Percentiles rank a stretch among this genome's conserved stretches.
Evolutionary conservation across 73 alveolate species (phyloP).

Genomic region (Paramecium sexaurelia): DNA sequence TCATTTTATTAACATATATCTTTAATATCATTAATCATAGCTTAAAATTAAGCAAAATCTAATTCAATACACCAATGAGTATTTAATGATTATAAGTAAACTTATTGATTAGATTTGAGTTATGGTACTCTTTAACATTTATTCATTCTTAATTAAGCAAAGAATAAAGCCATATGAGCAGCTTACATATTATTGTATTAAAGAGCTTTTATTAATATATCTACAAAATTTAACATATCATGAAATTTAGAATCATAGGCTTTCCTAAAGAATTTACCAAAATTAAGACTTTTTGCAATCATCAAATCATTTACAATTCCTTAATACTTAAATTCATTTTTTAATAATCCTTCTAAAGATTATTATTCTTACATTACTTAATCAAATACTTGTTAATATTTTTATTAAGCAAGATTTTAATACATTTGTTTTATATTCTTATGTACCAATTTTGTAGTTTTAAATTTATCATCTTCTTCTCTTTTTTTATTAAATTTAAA

Average conservation of each 20-base stretch:
- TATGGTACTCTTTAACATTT: neutral
- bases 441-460: neutral
- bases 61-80: constrained; percentile 54
- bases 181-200: neutral
- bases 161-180: constrained; percentile 28
- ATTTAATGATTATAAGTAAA: neutral
- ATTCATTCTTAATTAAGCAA: constrained; percentile 34
- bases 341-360: neutral
- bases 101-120: neutral
- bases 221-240: constrained; percentile 20
- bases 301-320: neutral
- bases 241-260: constrained; percentile 25
- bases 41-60: neutral
- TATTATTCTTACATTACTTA: neutral
- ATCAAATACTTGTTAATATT: neutral
- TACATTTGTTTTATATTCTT: neutral
- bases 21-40: constrained; percentile 35
- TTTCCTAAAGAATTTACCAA: constrained; percentile 43
- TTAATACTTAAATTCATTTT: neutral
- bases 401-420: neutral
- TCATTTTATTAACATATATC: constrained; percentile 28
- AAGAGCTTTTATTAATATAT: constrained; percentile 8
- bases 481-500: neutral
- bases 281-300: neutral
- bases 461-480: neutral